Evolutionary conservation across 345 rosid genomes (phyloP), one percentile per base, ranked within the genome.

Genomic region (Citrus mangshanensis): DNA sequence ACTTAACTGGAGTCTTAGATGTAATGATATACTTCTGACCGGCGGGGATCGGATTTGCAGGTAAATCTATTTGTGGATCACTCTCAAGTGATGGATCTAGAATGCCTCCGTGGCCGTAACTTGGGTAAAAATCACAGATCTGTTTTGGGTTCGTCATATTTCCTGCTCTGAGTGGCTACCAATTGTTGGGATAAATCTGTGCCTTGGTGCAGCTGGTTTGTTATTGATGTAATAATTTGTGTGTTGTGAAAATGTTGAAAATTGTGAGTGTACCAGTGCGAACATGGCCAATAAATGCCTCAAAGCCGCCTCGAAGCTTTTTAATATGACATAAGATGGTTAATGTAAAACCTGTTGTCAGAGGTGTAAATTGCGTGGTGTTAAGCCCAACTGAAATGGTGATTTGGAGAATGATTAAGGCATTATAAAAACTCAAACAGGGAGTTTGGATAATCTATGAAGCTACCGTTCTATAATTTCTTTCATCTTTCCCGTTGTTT

Each of bases 51-150:
- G 63, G 46, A 58, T 79, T 79, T 77, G 72, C 91, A 94, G 97
- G 98, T 94, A 79, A 96, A 94, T 79, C 99, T 94, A 35, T 94
- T 91, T 56, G 95, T 94, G 58, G 97, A 94, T 85, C 98, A 91
- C 80, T 89, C 95, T 64, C 97, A 96, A 86, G 90, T 94, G 54
- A 93, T 90, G 89, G 90, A 91, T 84, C 85, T 96, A 22, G 97
- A 92, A 82, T 90, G 98, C 75, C 92, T 96, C 74, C 87, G 97
- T 22, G 97, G 96, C 71, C 85, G 81, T 68, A 87, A 88, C 84
- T 77, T 88, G 62, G 93, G 94, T 70, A 90, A 80, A 84, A 85
- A 85, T 71, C 89, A 91, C 66, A 64, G 74, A 70, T 90, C 96
- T 32, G 85, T 88, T 55, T 85, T 85, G 62, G 78, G 90, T 79